These are phyloP conservation scores for Trichoderma erinaceum DNA, from an alignment of 495 filamentous ascomycete genomes.

Conservation along the genomic window DNA sequence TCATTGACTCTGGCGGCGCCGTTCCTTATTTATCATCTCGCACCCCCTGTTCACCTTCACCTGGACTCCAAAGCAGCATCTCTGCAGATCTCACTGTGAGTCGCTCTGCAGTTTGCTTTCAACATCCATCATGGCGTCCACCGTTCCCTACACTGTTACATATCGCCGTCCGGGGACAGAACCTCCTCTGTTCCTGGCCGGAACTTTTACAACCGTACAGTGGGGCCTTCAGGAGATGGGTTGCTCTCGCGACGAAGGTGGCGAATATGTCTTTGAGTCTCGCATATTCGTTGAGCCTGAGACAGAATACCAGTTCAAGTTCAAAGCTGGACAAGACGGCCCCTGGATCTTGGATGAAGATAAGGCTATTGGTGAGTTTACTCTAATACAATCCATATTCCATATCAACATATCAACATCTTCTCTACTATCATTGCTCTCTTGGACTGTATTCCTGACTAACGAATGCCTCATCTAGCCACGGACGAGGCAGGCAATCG, in stretches of 20 bases:
- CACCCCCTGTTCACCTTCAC: neutral
- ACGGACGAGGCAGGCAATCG: constrained; percentile 50
- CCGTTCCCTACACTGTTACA: constrained; percentile 46
- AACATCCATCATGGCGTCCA: constrained; percentile 31
- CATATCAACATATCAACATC: neutral
- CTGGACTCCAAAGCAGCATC: neutral
- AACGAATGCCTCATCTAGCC: constrained; percentile 26
- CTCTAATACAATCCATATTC: neutral
- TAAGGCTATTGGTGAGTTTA: constrained; percentile 43
- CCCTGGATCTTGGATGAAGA: constrained; percentile 60
- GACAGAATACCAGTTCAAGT: constrained; percentile 61
- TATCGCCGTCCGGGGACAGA: constrained; percentile 50
- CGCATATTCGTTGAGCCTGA: constrained; percentile 41
- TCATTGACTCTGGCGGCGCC: neutral
- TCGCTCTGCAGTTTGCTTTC: constrained; percentile 16
- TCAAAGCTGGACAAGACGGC: constrained; percentile 55
- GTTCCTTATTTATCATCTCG: neutral
- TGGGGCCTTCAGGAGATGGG: constrained; percentile 60
- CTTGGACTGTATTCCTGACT: neutral
- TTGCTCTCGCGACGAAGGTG: constrained; percentile 35
- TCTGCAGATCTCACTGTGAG: constrained; percentile 3
- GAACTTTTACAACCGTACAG: constrained; percentile 56
- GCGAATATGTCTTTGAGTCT: constrained; percentile 39
- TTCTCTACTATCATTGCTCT: neutral
- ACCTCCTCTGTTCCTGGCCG: constrained; percentile 60